Percentiles rank a stretch among this genome's conserved stretches.
These are phyloP conservation scores for Xylariaceae sp. DNA, from an alignment of 2,329 filamentous ascomycete species.

Conservation along the genomic window DNA sequence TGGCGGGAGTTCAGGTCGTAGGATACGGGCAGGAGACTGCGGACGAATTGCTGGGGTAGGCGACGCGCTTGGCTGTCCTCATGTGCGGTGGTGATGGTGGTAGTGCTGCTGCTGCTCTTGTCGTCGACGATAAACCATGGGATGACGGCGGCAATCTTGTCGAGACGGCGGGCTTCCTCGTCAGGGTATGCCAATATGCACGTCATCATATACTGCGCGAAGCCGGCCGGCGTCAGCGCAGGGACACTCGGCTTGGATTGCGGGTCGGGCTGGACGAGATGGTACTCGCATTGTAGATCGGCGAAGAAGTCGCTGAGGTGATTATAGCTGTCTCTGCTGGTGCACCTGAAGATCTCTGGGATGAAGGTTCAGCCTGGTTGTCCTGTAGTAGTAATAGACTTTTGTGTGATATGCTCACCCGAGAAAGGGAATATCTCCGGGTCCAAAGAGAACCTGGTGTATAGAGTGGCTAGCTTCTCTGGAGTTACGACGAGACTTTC, in stretches of 20 bases:
- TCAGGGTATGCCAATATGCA: slow-evolving; percentile 74
- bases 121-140: slow-evolving; percentile 52
- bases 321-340: slow-evolving; percentile 29
- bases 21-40: slow-evolving; percentile 63
- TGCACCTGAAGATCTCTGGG: neutral
- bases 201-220: slow-evolving; percentile 66
- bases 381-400: slow-evolving; percentile 1
- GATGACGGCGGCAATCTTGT: slow-evolving; percentile 63
- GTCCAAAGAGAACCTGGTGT: slow-evolving; percentile 59
- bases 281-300: slow-evolving; percentile 54
- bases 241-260: slow-evolving; percentile 50
- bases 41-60: slow-evolving; percentile 73
- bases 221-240: slow-evolving; percentile 63
- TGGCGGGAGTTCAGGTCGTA: slow-evolving; percentile 55
- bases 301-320: slow-evolving; percentile 57
- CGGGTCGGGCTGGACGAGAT: slow-evolving; percentile 51
- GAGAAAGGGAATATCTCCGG: slow-evolving; percentile 66
- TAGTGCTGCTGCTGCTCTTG: neutral
- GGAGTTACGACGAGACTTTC: slow-evolving; percentile 70
- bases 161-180: slow-evolving; percentile 66
- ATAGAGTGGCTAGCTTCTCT: slow-evolving; percentile 70
- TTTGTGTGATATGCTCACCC: slow-evolving; percentile 41
- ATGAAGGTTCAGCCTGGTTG: neutral
- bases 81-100: too few relatives aligned
- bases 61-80: too few relatives aligned